Base-by-base conservation (phyloP, 2,329 filamentous ascomycete genomes). In the Chrysosporium keratinophilum region DNA sequence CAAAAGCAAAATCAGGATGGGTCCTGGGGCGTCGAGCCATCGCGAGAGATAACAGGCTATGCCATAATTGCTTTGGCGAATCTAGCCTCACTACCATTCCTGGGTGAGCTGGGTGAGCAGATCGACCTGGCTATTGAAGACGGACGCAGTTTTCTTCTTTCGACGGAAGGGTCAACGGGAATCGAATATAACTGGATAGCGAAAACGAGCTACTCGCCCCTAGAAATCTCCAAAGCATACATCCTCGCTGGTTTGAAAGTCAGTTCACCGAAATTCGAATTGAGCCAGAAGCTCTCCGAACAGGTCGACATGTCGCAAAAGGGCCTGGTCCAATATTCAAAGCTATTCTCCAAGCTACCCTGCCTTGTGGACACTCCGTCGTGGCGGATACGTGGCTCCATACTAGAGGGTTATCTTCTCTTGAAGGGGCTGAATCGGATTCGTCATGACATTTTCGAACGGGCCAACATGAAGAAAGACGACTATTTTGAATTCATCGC, bases 171-270 rank as follows among this genome's bases (percentile, higher is more conserved):
- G 23, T 46, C 3, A 53, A 47, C 12, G 14, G 20, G 31, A 10
- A 54, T 56, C 9, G 57, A 59, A 3, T 55, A 47, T 39, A 54
- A 61, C n/a, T 62, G 61, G 60, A 55, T 62, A 5, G 61, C 60
- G 28, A 62, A 62, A 41, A 59, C 62, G 12, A 59, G 57, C 6
- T 62, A 61, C 35, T 53, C 43, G 39, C 62, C 61, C 7, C 50
- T 58, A 7, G 55, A 59, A 33, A 54, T 63, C 1, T 58, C 58
- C 14, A 55, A 65, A 41, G 58, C 60, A 28, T 67, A 67, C 54
- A 55, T 59, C 39, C 49, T 68, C n/a, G 64, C 65, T 42, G 65
- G 65, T 10, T 47, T 64, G n/a, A 58, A 60, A 52, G 50, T 59
- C 31, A 54, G 20, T 5, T 31, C 23, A 12, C 23, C 23, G 9